Evolutionary conservation across 164 flowering plant species (phyloP), one percentile per base, ranked within the genome.

Genomic region (Magnolia sinica): DNA sequence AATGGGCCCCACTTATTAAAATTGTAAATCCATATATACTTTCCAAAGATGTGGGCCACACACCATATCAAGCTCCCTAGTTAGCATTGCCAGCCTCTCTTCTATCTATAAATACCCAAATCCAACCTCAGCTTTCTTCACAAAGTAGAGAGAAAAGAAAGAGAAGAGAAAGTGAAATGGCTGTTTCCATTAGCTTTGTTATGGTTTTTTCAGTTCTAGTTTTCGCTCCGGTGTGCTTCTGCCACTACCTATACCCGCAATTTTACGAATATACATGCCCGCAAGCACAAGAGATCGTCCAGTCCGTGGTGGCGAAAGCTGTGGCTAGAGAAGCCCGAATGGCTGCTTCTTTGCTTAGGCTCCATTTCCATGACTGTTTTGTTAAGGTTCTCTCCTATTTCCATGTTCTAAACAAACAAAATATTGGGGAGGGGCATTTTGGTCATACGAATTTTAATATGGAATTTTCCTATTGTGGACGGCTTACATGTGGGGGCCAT

Each of bases 351-450:
- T 72, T 96, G 80, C 83, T 96, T 11, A 81, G 99, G 86, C 98
- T 96, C 45, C 97, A 92, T 76, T 95, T 95, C 83, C 99, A 95
- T 74, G 99, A 95, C 80, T 95, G 99, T 73, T 95, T 95, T 79
- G 99, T 96, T 55, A 85, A 94, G 97, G 98, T 92, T 66, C 55
- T 29, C 58, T 8, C 18, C 29, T 13, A 13, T 19, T 2, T n/a
- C 61, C 45, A 37, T 37, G 7, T 37, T 37, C 45, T 49, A 16
- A 31, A 37, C 45, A 37, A 3, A 37, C 45, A 37, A 37, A 37
- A 5, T 37, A 37, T 37, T 37, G 7, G 45, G 2, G 6, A 37
- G 45, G 45, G 45, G 45, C 0, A 37, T 37, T 37, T 37, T 37
- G 45, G 45, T 37, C 45, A 37, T 37, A 37, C 0, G 45, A 37